phyloP scores from a whole-genome alignment of 768 basidiomycete genomes.

The Exidia glandulosa region DNA sequence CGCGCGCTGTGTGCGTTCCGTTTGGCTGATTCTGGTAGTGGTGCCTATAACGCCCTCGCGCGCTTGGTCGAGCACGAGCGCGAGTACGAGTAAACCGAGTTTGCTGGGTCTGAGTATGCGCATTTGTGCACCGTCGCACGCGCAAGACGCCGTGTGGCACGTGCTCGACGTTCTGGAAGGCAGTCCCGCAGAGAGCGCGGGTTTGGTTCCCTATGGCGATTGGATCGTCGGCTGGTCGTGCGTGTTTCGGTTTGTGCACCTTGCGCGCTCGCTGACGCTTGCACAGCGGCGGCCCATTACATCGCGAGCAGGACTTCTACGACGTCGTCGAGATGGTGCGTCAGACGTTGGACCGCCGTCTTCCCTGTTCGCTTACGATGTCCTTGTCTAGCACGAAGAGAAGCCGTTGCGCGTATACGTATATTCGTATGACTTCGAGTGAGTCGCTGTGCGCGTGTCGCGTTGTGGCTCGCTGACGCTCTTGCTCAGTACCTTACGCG shows the following conservation, averaged over 20 bases:
- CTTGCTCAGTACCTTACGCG: conserved; percentile 67
- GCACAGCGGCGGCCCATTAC: conserved; percentile 83
- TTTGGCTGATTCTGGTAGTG: conserved; percentile 31
- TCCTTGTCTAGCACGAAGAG: conserved; percentile 62
- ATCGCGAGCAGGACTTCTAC: conserved; percentile 92
- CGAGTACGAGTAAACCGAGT: conserved; percentile 56
- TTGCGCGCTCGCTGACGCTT: too few species aligned
- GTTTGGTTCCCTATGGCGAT: conserved; percentile 85
- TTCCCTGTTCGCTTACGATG: conserved; percentile 1
- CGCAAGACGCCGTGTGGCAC: conserved; percentile 97
- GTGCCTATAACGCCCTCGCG: conserved; percentile 80
- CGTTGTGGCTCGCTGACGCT: not conserved
- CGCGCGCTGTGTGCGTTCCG: not conserved
- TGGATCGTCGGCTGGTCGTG: conserved; percentile 86
- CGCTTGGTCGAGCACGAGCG: conserved; percentile 54
- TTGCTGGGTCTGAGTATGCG: conserved; percentile 88
- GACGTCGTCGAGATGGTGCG: conserved; percentile 85
- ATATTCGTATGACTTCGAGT: conserved; percentile 95
- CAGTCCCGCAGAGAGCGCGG: conserved; percentile 91
- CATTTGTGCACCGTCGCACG: conserved; percentile 79
- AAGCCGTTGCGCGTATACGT: conserved; percentile 91
- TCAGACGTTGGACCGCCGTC: conserved; percentile 5
- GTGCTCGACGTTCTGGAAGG: conserved; percentile 95
- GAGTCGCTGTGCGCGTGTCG: conserved; percentile 35
- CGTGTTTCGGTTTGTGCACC: too few species aligned